Evolutionary conservation across 331 rosid species (phyloP), one percentile per base, ranked within the genome.

Genomic region (Acacia concinna): DNA sequence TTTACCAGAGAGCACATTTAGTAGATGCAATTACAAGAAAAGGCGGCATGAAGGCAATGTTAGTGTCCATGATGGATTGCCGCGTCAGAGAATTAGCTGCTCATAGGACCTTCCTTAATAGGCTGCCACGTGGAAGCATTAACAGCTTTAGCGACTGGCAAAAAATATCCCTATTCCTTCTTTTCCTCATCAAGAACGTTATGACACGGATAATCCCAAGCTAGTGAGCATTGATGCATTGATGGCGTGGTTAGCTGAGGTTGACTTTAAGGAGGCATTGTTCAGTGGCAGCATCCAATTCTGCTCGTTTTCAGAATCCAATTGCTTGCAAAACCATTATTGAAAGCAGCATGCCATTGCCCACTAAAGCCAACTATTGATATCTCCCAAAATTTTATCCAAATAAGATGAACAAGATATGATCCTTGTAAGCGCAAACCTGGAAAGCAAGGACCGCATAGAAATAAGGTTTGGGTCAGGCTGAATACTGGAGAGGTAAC

Each of bases 251-350:
- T 54, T 84, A 69, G 79, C 84, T 62, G 74, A 79, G 88, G 88
- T 85, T 82, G 86, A 78, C 77, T 84, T 87, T 78, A 31, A 18
- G 78, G 73, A 44, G 86, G 85, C 76, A 85, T 84, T 86, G 86
- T 81, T 83, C 76, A 83, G 81, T 78, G 85, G 69, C 87, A 84
- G 92, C 89, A 90, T 90, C 87, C 80, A 25, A 82, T 90, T 89
- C 90, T 86, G 81, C 84, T 83, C 83, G 74, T 87, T 86, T 69
- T 79, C 81, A 84, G 90, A 91, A 89, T 86, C 91, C 85, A 79
- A 85, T 30, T 43, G 74, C 74, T 41, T 23, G 57, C 57, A 69
- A 69, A 69, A 27, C 44, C 37, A 40, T 12, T 82, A 66, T 80
- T 65, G 87, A 75, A 82, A 85, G 83, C 79, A 77, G 78, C 84